Percentiles rank a stretch among this genome's conserved stretches.
phyloP scores from a whole-genome alignment of 768 basidiomycete genomes.

The Suillus tomentosus region DNA sequence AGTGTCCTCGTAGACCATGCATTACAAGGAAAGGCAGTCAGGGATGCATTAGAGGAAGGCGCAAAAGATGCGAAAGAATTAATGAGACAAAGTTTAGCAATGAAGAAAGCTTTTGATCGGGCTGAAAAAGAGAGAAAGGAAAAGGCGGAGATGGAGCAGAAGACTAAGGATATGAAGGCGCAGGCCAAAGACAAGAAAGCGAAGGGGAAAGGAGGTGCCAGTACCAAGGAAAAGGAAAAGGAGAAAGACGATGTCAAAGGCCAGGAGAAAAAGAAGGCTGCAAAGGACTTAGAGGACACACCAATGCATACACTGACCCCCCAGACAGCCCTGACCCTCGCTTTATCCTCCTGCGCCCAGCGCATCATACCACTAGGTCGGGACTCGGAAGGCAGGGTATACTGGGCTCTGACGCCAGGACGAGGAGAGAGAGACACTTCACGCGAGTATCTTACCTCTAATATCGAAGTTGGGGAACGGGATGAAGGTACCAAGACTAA shows the following conservation, averaged over 20 bases:
- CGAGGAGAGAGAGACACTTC: constrained; percentile 54
- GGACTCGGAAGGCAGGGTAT: constrained; percentile 66
- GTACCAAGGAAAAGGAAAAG: constrained; percentile 34
- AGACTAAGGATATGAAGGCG: constrained; percentile 26
- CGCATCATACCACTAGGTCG: constrained; percentile 68
- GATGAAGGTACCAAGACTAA: constrained; percentile 24
- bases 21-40: constrained; percentile 47
- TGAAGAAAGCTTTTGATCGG: constrained; percentile 29
- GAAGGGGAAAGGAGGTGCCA: constrained; percentile 52
- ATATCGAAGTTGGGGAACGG: background rate
- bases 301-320: constrained; percentile 53
- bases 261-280: constrained; percentile 29
- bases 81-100: constrained; percentile 41
- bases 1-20: constrained; percentile 56
- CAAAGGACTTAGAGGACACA: constrained; percentile 7
- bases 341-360: constrained; percentile 44
- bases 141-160: constrained; percentile 44
- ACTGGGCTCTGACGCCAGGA: constrained; percentile 68
- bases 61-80: constrained; percentile 56
- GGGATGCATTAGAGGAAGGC: constrained; percentile 64
- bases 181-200: constrained; percentile 38
- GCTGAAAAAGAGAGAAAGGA: constrained; percentile 43
- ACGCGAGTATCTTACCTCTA: constrained; percentile 32
- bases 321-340: constrained; percentile 45
- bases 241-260: constrained; percentile 43